phyloP scores from a whole-genome alignment of 768 basidiomycete genomes.

The Goffeauzyma gilvescens region DNA sequence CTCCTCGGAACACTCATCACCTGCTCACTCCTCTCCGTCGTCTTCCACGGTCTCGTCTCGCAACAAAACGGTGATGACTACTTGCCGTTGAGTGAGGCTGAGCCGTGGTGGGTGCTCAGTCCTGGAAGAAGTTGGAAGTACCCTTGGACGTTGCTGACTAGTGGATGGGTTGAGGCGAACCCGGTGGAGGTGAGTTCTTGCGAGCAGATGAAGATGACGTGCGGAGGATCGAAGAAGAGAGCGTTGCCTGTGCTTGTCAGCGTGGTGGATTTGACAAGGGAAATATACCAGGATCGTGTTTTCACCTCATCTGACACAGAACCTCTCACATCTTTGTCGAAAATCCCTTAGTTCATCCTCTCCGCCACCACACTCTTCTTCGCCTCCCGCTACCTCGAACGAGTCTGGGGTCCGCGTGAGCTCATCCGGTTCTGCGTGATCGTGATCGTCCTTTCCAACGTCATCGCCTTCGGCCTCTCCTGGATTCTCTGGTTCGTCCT shows the following conservation, averaged over 20 bases:
- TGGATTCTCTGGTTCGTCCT: constrained; percentile 55
- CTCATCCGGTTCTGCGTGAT: constrained; percentile 67
- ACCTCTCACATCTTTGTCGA: neutral
- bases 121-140: constrained; percentile 55
- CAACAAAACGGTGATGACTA: neutral
- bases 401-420: constrained; percentile 80
- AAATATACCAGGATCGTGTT: no score
- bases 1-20: constrained; percentile 19
- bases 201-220: neutral
- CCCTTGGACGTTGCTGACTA: constrained; percentile 87
- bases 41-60: constrained; percentile 8
- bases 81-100: neutral
- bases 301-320: neutral
- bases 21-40: constrained; percentile 13
- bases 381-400: constrained; percentile 72
- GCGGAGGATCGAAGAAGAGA: neutral
- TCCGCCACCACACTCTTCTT: constrained; percentile 62
- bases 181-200: constrained; percentile 53
- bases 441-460: constrained; percentile 59
- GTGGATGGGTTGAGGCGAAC: constrained; percentile 66
- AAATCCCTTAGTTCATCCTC: constrained; percentile 44
- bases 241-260: neutral
- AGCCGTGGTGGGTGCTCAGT: constrained; percentile 42
- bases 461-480: constrained; percentile 71
- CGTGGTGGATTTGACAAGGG: no score